Evolutionary conservation across 2,329 filamentous ascomycete genomes (phyloP).

Genomic region (Chaetomium olivaceum): DNA sequence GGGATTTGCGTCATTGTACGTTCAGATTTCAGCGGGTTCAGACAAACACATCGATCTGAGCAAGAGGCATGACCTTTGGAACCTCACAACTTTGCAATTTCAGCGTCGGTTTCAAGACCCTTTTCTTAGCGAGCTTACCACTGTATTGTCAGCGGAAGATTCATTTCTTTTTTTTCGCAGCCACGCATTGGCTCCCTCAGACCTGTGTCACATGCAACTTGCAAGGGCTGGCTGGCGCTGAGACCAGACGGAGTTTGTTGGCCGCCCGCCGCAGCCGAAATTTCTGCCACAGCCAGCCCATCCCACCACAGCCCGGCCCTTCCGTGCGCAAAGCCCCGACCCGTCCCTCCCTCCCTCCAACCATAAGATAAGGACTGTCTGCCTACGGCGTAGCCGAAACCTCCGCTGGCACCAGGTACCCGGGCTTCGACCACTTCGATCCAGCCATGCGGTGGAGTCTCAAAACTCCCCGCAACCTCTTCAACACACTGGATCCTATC

Average conservation of each 20-base stretch:
- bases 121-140: not conserved
- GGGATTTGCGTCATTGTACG: not conserved
- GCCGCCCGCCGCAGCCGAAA: constrained; percentile 27
- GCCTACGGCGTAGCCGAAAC: constrained; percentile 10
- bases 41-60: not conserved
- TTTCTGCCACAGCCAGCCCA: constrained; percentile 22
- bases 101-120: not conserved
- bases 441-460: constrained; percentile 57
- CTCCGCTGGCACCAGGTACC: constrained; percentile 12
- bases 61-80: not conserved
- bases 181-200: constrained; percentile 5
- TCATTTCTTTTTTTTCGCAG: not conserved
- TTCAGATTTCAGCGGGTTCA: not conserved
- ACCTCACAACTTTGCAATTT: not conserved
- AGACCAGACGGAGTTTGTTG: constrained; percentile 2
- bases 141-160: not conserved
- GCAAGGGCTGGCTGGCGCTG: not conserved
- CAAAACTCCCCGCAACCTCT: constrained; percentile 53
- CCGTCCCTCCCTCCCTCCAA: not conserved
- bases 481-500: constrained; percentile 60
- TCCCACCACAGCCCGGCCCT: constrained; percentile 11
- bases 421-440: constrained; percentile 16
- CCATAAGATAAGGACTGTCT: constrained; percentile 11
- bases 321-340: constrained; percentile 13
- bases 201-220: constrained; percentile 12